Base-by-base conservation (phyloP, 2,329 filamentous ascomycete genomes). In the Fonsecaea pedrosoi region DNA sequence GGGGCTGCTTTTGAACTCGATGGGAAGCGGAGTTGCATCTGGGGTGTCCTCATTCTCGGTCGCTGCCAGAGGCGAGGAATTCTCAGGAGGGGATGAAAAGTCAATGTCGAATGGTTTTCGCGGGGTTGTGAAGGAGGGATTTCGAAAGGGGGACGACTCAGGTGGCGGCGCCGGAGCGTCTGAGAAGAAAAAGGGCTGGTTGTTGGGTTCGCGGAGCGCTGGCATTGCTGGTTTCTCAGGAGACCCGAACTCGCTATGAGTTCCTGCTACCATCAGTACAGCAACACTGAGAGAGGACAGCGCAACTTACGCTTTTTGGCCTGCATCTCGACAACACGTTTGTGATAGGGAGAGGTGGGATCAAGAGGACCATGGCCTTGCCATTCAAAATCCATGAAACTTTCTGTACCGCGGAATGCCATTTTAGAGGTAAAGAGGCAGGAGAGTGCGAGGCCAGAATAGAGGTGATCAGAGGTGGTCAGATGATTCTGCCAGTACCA, bases 301-400 rank as follows among this genome's bases (percentile, higher is more conserved):
- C 50, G 54, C 72, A 18, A 30, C 80, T 72, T 72, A 82, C 81
- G 78, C 74, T 82, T 83, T 71, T 80, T 80, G 48, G 72, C 69
- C 55, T 72, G 71, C 61, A 69, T 65, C 55, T 80, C 78, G 73
- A 79, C 73, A 64, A 78, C 76, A 65, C 88, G 75, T 69, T 81
- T 80, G 64, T 80, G 77, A 66, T 83, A 84, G 4, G 81, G 81
- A 18, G 82, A 84, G 15, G 77, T 79, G 42, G 75, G 73, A 71
- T 82, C 80, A 18, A 79, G 77, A n/a, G 82, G 80, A 9, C 78
- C 79, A 55, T 75, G 75, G 15, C 76, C 77, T 72, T 83, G 79
- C 80, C 80, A 83, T 74, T 82, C 79, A 72, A 82, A 83, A 75
- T 84, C 82, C 82, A 84, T 84, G 21, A 81, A 82, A 75, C 78